phyloP scores from a whole-genome alignment of 305 asterid species.

The Solanum hybrid region DNA sequence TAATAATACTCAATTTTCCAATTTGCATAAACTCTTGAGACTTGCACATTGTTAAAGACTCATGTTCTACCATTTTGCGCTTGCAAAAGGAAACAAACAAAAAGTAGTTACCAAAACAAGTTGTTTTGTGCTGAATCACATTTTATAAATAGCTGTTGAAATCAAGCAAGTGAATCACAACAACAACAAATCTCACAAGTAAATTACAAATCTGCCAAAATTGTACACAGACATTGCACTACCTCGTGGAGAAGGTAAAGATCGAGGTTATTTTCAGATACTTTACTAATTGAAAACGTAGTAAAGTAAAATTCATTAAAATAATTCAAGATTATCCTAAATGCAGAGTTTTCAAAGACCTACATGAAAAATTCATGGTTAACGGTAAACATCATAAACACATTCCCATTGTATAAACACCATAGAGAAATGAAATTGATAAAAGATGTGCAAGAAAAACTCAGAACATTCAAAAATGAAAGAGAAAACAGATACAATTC shows the following conservation, averaged over 20 bases:
- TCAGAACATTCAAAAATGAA: background rate
- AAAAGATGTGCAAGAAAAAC: background rate
- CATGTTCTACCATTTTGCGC: background rate
- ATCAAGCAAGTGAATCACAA: background rate
- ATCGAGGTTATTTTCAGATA: too few species aligned
- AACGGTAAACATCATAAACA: too few species aligned
- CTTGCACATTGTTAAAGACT: background rate
- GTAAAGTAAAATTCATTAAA: background rate
- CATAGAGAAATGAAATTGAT: too few species aligned
- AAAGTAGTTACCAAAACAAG: background rate
- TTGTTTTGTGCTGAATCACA: background rate
- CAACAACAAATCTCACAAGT: too few species aligned
- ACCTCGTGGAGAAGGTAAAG: background rate
- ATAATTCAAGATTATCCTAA: background rate
- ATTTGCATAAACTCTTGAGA: background rate
- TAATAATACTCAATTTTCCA: background rate
- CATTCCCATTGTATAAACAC: too few species aligned
- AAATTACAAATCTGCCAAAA: too few species aligned
- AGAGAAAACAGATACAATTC: background rate
- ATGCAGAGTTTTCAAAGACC: background rate
- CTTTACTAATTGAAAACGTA: background rate
- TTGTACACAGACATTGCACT: too few species aligned
- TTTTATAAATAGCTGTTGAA: background rate
- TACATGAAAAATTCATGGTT: background rate
- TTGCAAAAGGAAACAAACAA: background rate